A percentile compares a stretch with the other conserved stretches of the same genome.
These are phyloP conservation scores for Zoysia pacifica DNA, from an alignment of 176 grass and related monocot species.

Conservation along the genomic window DNA sequence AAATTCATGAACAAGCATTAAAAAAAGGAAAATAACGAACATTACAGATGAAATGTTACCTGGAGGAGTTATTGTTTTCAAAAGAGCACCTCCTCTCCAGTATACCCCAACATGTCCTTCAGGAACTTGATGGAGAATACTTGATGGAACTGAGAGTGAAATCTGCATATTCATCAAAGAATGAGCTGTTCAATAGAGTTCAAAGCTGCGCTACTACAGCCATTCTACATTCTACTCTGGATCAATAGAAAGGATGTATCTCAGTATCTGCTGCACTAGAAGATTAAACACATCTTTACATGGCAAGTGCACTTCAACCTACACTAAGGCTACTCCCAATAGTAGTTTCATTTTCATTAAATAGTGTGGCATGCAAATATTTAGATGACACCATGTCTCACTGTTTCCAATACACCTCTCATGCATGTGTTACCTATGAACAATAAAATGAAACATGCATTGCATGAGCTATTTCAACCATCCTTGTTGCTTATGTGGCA, in stretches of 20 bases:
- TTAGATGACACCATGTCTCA: no score
- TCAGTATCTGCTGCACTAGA: background rate
- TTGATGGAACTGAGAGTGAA: slow-evolving; percentile 57
- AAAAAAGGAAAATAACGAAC: slow-evolving; percentile 23
- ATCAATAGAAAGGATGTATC: slow-evolving; percentile 27
- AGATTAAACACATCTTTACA: background rate
- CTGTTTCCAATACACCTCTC: no score
- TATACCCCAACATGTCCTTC: slow-evolving; percentile 99
- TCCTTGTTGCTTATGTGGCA: no score
- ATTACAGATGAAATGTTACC: slow-evolving; percentile 45
- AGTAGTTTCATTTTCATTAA: no score
- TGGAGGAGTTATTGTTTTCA: slow-evolving; percentile 88
- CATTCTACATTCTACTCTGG: background rate
- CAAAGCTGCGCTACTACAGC: background rate
- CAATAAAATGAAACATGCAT: no score
- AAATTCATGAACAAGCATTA: slow-evolving; percentile 12
- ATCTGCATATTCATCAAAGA: slow-evolving; percentile 52
- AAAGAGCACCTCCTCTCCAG: slow-evolving; percentile 96
- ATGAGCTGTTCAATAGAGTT: slow-evolving; percentile 21
- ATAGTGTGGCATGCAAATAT: no score
- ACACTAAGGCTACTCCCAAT: background rate
- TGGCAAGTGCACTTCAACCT: background rate
- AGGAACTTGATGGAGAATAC: slow-evolving; percentile 90
- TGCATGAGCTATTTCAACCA: no score
- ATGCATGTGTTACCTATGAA: no score